Percentiles rank a stretch among this genome's conserved stretches.
phyloP scores from a whole-genome alignment of 352 stramenopile genomes.

The Phytophthora palmivora region DNA sequence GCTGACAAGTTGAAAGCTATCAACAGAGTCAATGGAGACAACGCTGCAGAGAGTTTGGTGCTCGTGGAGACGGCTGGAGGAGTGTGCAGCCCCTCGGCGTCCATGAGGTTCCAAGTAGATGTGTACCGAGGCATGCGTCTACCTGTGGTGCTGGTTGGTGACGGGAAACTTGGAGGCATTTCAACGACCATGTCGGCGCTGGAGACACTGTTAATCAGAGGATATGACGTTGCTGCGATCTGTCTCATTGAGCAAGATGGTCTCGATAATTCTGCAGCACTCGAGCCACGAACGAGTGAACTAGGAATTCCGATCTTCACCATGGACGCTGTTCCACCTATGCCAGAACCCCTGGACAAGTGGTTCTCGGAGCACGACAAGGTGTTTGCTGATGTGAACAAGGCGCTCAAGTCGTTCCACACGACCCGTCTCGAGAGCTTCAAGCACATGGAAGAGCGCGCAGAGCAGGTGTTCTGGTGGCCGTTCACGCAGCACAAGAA shows the following conservation, averaged over 20 bases:
- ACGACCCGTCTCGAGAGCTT: slow-evolving; percentile 58
- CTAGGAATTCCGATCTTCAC: slow-evolving; percentile 82
- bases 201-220: slow-evolving; percentile 92
- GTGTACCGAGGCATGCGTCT: slow-evolving; percentile 92
- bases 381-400: slow-evolving; percentile 62
- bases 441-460: slow-evolving; percentile 59
- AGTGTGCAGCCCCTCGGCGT: slow-evolving; percentile 91
- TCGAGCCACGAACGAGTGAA: slow-evolving; percentile 65
- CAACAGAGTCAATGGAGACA: slow-evolving; percentile 32
- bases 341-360: slow-evolving; percentile 72
- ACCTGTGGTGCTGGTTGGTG: slow-evolving; percentile 95
- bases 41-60: slow-evolving; percentile 54
- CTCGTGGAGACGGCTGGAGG: slow-evolving; percentile 97
- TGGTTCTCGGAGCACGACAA: slow-evolving; percentile 67
- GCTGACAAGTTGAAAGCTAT: slow-evolving; percentile 55
- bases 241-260: slow-evolving; percentile 85
- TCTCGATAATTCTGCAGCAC: slow-evolving; percentile 70
- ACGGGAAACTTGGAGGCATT: slow-evolving; percentile 96
- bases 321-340: slow-evolving; percentile 73
- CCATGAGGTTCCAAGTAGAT: slow-evolving; percentile 93
- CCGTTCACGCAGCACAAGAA: slow-evolving; percentile 94
- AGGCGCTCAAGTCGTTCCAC: slow-evolving; percentile 64
- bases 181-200: slow-evolving; percentile 94
- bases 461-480: slow-evolving; percentile 92
- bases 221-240: slow-evolving; percentile 91